These are phyloP conservation scores for Chionographis japonica DNA, from an alignment of 106 monocot genomes.

Conservation along the genomic window DNA sequence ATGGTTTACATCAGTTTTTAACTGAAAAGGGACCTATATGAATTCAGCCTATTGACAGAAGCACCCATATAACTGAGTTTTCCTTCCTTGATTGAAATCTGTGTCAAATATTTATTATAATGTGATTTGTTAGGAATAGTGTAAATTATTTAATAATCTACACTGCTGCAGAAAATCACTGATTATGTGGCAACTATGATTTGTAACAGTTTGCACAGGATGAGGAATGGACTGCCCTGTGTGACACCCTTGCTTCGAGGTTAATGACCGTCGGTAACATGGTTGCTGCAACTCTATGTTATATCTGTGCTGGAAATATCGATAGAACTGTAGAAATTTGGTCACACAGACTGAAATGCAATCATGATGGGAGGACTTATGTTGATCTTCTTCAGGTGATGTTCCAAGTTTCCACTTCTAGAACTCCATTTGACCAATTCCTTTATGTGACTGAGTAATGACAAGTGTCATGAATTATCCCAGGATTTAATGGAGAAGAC, in stretches of 20 bases:
- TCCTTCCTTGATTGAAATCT: no score
- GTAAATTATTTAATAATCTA: no score
- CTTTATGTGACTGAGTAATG: neutral
- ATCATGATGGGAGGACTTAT: constrained; percentile 58
- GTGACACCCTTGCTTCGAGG: constrained; percentile 90
- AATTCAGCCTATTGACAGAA: no score
- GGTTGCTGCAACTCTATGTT: constrained; percentile 92
- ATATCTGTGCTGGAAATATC: constrained; percentile 95
- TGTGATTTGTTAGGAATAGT: no score
- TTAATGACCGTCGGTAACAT: constrained; percentile 60
- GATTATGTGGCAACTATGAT: constrained; percentile 1
- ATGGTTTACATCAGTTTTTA: no score
- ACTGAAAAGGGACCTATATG: no score
- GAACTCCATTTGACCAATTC: neutral
- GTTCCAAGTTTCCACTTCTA: neutral
- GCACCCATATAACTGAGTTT: no score
- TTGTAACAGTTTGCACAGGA: constrained; percentile 72
- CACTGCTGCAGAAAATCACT: neutral
- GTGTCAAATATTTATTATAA: no score
- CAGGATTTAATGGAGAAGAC: constrained; percentile 99
- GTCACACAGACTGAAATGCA: constrained; percentile 61
- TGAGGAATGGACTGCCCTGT: constrained; percentile 88
- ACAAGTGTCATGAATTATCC: constrained; percentile 2
- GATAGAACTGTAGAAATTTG: constrained; percentile 97
- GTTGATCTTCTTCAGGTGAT: constrained; percentile 92